Conservation (phyloP, 1,139 yeast species). For the Hanseniaspora uvarum region DNA sequence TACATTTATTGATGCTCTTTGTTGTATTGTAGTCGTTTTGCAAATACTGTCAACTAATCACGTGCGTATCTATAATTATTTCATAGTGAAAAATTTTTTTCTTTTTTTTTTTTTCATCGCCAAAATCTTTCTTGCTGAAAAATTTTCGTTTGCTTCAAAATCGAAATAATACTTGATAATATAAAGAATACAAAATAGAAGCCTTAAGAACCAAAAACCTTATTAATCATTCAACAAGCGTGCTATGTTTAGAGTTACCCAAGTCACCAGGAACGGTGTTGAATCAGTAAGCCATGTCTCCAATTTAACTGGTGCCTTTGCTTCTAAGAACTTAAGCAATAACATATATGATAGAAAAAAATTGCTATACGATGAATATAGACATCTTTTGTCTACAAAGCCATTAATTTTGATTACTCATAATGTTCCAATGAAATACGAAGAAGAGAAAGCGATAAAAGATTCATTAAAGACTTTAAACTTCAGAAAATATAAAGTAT, state of each 20-base stretch:
- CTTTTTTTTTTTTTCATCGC: neutral
- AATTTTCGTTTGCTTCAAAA: neutral
- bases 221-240: neutral
- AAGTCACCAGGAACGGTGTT: neutral
- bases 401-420: conserved; percentile 13
- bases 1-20: too few relatives aligned
- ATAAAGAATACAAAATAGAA: too few relatives aligned
- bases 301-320: neutral
- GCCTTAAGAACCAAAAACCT: neutral
- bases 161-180: neutral
- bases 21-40: neutral
- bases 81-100: neutral
- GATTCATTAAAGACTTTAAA: conserved; percentile 2
- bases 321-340: neutral
- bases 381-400: conserved; percentile 3
- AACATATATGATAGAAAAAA: conserved; percentile 8
- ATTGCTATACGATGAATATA: conserved; percentile 12
- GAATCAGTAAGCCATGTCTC: neutral
- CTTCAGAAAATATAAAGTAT: conserved; percentile 5
- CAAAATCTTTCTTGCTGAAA: neutral
- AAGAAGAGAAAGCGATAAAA: conserved; percentile 8
- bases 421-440: conserved; percentile 3
- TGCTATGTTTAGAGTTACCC: conserved; percentile 6
- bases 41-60: neutral
- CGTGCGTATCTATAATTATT: neutral